Percentiles rank a stretch among this genome's conserved stretches.
These are phyloP conservation scores for Daldinia caldariorum DNA, from an alignment of 495 filamentous ascomycete species.

Conservation along the genomic window DNA sequence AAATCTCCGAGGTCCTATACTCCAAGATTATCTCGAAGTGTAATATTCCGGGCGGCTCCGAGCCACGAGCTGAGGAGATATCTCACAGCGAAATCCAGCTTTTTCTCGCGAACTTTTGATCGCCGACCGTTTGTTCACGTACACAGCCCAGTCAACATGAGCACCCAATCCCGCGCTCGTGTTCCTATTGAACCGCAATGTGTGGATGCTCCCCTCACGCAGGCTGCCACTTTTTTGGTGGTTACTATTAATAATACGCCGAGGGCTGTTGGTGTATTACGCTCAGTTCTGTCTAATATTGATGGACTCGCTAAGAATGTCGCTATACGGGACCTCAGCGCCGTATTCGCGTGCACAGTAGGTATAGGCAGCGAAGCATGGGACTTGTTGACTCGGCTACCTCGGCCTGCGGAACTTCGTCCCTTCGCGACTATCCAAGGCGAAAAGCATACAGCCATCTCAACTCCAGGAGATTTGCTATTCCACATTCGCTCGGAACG, in stretches of 20 bases:
- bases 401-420: slow-evolving; percentile 62
- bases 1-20: slow-evolving; percentile 1
- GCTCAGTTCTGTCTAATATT: slow-evolving; percentile 57
- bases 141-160: slow-evolving; percentile 21
- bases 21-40: neutral
- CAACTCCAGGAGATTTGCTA: slow-evolving; percentile 65
- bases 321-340: slow-evolving; percentile 60
- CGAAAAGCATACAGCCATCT: slow-evolving; percentile 56
- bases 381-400: slow-evolving; percentile 56
- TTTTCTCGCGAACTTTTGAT: neutral
- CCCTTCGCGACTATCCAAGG: slow-evolving; percentile 61
- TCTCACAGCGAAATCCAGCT: neutral
- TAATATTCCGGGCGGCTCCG: slow-evolving; percentile 2
- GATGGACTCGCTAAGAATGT: slow-evolving; percentile 64
- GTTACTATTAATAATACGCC: slow-evolving; percentile 49
- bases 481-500: slow-evolving; percentile 68
- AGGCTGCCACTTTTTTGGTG: slow-evolving; percentile 63
- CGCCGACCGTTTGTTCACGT: neutral
- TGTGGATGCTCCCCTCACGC: slow-evolving; percentile 61
- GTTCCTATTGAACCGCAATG: slow-evolving; percentile 49
- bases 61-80: slow-evolving; percentile 3
- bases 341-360: slow-evolving; percentile 63
- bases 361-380: slow-evolving; percentile 64
- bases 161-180: slow-evolving; percentile 12
- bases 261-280: slow-evolving; percentile 51